Percentiles rank a stretch among this genome's conserved stretches.
Evolutionary conservation across 345 rosid genomes (phyloP).

Genomic region (Camelina hispida): DNA sequence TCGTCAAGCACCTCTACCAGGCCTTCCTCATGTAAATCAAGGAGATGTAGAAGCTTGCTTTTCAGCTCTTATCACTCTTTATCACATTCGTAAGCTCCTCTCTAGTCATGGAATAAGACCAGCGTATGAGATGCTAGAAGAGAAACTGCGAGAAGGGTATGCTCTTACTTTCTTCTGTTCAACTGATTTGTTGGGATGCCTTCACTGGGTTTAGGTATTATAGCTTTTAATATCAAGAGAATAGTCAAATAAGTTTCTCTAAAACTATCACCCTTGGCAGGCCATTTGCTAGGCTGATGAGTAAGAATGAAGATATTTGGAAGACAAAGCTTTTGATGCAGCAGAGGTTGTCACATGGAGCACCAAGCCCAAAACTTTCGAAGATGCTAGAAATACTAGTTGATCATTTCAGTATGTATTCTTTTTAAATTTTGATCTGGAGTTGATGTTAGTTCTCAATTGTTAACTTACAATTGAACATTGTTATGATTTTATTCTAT

Average conservation of each 20-base stretch:
- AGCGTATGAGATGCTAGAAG: constrained; percentile 96
- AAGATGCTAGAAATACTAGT: constrained; percentile 83
- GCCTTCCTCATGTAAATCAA: constrained; percentile 66
- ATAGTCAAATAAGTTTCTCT: constrained; percentile 21
- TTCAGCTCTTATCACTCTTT: constrained; percentile 85
- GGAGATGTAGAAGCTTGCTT: constrained; percentile 83
- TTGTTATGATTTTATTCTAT: constrained; percentile 23
- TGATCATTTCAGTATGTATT: constrained; percentile 81
- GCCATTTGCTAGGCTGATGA: constrained; percentile 79
- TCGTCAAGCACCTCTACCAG: constrained; percentile 84
- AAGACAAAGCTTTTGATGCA: constrained; percentile 81
- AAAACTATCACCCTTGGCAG: constrained; percentile 52
- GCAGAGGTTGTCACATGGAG: constrained; percentile 76
- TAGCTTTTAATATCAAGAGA: constrained; percentile 9
- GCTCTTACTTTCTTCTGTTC: constrained; percentile 38
- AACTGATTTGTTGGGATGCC: constrained; percentile 1
- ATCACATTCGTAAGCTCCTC: constrained; percentile 88
- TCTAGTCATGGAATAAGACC: constrained; percentile 97
- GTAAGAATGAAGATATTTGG: constrained; percentile 75
- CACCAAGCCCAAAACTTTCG: constrained; percentile 90
- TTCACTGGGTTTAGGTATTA: constrained; percentile 12
- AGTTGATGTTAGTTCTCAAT: constrained; percentile 10
- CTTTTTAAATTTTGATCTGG: constrained; percentile 3
- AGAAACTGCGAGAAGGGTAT: constrained; percentile 87
- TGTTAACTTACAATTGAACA: not conserved